Evolutionary conservation across 2,329 filamentous ascomycete genomes (phyloP).

Genomic region (Metarhizium guizhouense): DNA sequence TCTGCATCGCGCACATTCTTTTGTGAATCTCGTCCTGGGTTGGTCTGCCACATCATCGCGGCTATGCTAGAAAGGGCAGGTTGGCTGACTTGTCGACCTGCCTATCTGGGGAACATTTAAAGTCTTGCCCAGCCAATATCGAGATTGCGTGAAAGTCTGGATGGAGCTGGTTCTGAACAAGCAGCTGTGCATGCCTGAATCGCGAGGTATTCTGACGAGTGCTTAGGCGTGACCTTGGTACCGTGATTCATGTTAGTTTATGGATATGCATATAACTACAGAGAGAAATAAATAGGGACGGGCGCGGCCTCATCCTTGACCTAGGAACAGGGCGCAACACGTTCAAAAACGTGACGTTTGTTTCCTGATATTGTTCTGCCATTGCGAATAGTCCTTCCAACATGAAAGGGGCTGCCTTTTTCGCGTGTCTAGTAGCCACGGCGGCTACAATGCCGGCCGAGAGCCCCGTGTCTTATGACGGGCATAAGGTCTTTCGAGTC

Average conservation of each 20-base stretch:
- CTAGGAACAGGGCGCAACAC: too few species aligned
- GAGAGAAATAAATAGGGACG: too few species aligned
- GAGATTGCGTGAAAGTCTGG: neutral
- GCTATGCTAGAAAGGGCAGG: neutral
- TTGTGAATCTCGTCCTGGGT: neutral
- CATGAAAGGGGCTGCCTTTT: constrained; percentile 12
- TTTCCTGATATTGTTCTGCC: neutral
- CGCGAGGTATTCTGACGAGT: too few species aligned
- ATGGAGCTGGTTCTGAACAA: too few species aligned
- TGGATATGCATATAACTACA: too few species aligned
- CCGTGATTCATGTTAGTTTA: too few species aligned
- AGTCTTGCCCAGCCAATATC: neutral
- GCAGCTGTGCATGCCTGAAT: too few species aligned
- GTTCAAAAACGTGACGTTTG: neutral
- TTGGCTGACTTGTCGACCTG: neutral
- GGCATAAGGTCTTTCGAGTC: constrained; percentile 37
- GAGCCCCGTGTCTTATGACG: constrained; percentile 27
- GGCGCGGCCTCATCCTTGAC: too few species aligned
- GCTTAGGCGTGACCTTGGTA: too few species aligned
- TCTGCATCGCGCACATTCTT: neutral
- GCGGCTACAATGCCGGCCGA: constrained; percentile 9
- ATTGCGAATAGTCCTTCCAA: neutral
- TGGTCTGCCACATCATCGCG: neutral
- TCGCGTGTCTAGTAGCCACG: constrained; percentile 10
- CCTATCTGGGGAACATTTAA: neutral